Evolutionary conservation across 1,139 yeast species (phyloP).

Genomic region (Casaregolazyma suthepensis): DNA sequence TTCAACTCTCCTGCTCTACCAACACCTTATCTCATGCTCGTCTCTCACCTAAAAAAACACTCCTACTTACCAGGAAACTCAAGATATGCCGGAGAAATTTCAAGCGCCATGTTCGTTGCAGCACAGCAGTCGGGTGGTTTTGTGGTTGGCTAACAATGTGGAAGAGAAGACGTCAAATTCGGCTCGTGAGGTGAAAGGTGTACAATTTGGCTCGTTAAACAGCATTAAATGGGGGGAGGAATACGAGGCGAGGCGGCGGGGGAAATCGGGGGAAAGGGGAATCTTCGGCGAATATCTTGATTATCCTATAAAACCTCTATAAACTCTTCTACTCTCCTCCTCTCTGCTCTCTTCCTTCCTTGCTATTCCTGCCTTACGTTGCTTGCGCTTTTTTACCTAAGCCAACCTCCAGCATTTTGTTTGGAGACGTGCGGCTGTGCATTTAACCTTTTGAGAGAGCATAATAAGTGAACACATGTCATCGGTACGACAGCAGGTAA

Average conservation of each 20-base stretch:
- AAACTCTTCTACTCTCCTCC: no score
- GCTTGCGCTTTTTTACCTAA: not conserved
- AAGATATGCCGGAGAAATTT: slow-evolving; percentile 51
- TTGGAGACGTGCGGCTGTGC: not conserved
- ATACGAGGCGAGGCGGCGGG: not conserved
- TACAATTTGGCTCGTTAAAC: not conserved
- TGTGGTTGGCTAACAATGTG: not conserved
- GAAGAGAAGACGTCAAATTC: not conserved
- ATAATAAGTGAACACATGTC: not conserved
- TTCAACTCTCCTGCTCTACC: no score
- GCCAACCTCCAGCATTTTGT: not conserved
- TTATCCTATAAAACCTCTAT: no score
- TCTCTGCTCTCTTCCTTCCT: not conserved
- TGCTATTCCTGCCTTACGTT: no score
- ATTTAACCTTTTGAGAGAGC: not conserved
- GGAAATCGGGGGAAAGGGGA: no score
- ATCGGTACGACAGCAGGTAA: not conserved
- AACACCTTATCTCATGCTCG: no score
- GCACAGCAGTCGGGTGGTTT: not conserved
- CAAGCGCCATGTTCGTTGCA: slow-evolving; percentile 38
- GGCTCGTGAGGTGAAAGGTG: not conserved
- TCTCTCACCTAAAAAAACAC: no score
- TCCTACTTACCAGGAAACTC: slow-evolving; percentile 77
- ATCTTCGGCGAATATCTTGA: no score
- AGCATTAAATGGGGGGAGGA: not conserved